These are phyloP conservation scores for Hapsidospora chrysogenum DNA, from an alignment of 495 filamentous ascomycete genomes.

Conservation along the genomic window DNA sequence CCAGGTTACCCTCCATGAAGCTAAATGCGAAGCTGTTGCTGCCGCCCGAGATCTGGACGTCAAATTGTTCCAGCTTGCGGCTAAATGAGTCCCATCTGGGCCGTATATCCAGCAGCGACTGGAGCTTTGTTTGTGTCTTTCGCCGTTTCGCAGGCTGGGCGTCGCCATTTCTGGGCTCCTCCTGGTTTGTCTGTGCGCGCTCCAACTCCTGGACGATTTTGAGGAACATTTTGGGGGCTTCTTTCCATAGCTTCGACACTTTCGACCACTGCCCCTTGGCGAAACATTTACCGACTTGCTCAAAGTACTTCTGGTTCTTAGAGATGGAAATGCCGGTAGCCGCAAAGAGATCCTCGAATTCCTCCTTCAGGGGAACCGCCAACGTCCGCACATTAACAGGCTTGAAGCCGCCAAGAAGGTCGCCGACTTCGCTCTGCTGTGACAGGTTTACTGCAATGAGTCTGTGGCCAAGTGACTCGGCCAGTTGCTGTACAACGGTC, in stretches of 20 bases:
- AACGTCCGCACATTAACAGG: constrained; percentile 80
- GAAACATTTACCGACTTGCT: constrained; percentile 60
- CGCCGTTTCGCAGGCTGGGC: constrained; percentile 60
- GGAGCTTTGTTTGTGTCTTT: constrained; percentile 57
- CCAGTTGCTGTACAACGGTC: constrained; percentile 82
- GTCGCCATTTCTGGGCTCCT: constrained; percentile 18
- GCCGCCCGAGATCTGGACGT: constrained; percentile 61
- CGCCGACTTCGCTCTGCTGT: constrained; percentile 89
- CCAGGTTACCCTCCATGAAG: constrained; percentile 89
- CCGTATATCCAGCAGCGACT: constrained; percentile 37
- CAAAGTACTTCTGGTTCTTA: constrained; percentile 75
- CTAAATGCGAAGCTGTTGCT: constrained; percentile 79
- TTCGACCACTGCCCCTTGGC: constrained; percentile 70
- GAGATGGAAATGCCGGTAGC: constrained; percentile 63
- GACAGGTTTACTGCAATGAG: constrained; percentile 87
- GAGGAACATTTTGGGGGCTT: constrained; percentile 73
- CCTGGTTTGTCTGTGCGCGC: constrained; percentile 12
- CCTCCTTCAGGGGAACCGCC: constrained; percentile 77
- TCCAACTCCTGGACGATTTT: constrained; percentile 40
- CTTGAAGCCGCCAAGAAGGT: constrained; percentile 90
- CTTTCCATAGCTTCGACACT: constrained; percentile 70
- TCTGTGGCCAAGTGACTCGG: constrained; percentile 61
- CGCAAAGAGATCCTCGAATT: constrained; percentile 79
- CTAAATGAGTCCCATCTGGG: constrained; percentile 70
- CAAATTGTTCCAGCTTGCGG: constrained; percentile 57